A percentile compares a stretch with the other conserved stretches of the same genome.
Evolutionary conservation across 2,329 filamentous ascomycete genomes (phyloP).

Genomic region (Lachnellula suecica): DNA sequence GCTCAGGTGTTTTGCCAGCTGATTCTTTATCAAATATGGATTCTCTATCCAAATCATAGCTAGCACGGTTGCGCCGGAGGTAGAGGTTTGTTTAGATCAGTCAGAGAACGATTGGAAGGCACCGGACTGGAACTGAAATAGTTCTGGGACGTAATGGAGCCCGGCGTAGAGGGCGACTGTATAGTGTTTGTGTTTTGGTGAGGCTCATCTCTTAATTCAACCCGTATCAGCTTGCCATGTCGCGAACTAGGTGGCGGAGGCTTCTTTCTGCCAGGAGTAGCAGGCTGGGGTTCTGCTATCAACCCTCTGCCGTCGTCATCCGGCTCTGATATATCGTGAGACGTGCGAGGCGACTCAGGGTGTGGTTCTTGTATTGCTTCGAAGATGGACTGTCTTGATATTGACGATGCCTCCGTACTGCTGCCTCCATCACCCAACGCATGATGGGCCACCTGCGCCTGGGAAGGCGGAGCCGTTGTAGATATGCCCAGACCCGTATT

Average conservation of each 20-base stretch:
- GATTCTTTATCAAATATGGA: conserved; percentile 55
- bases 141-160: conserved; percentile 21
- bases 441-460: conserved; percentile 28
- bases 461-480: conserved; percentile 31
- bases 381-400: conserved; percentile 58
- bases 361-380: conserved; percentile 45
- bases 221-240: conserved; percentile 72
- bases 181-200: conserved; percentile 36
- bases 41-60: conserved; percentile 41
- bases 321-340: conserved; percentile 57
- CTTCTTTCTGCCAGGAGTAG: conserved; percentile 55
- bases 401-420: conserved; percentile 57
- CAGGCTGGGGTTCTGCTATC: conserved; percentile 20
- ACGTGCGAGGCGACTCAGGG: conserved; percentile 53
- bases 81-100: conserved; percentile 62
- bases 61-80: conserved; percentile 51
- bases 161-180: conserved; percentile 26
- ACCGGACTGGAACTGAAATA: conserved; percentile 20
- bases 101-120: conserved; percentile 31
- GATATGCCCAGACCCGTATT: conserved; percentile 43
- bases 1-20: conserved; percentile 50
- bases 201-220: conserved; percentile 42
- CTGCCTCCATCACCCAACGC: conserved; percentile 41
- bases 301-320: conserved; percentile 47
- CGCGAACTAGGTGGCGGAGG: conserved; percentile 75